These are phyloP conservation scores for Apiospora malaysiana DNA, from an alignment of 2,329 filamentous ascomycete species.

Conservation along the genomic window DNA sequence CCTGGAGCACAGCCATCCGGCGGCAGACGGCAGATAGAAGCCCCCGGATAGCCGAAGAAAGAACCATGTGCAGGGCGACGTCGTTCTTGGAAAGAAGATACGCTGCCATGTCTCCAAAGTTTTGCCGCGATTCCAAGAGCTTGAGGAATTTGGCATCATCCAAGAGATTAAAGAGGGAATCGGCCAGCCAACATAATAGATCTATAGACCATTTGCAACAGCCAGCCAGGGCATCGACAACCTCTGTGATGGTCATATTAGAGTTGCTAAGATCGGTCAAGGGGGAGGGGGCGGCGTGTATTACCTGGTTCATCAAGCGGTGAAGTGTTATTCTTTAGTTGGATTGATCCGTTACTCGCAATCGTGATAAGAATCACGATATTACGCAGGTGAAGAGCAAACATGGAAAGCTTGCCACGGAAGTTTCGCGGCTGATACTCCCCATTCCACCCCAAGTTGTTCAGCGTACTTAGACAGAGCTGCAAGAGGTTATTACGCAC, in stretches of 20 bases:
- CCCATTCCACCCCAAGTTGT: conserved; percentile 76
- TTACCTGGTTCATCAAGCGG: conserved; percentile 69
- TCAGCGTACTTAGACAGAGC: conserved; percentile 78
- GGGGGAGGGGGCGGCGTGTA: conserved; percentile 28
- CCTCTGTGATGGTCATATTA: conserved; percentile 53
- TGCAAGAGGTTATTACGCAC: conserved; percentile 76
- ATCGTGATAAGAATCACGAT: conserved; percentile 70
- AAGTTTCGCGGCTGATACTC: conserved; percentile 67
- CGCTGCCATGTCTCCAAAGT: conserved; percentile 52
- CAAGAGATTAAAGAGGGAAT: conserved; percentile 62
- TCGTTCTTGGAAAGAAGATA: conserved; percentile 62
- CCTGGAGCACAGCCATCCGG: conserved; percentile 64
- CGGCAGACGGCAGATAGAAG: conserved; percentile 74
- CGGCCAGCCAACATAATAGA: conserved; percentile 67
- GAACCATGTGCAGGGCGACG: conserved; percentile 66
- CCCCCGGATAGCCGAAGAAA: conserved; percentile 76
- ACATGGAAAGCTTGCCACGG: conserved; percentile 75
- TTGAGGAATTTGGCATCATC: conserved; percentile 58
- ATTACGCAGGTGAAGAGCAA: conserved; percentile 77
- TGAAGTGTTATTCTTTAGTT: conserved; percentile 60
- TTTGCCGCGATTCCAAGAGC: conserved; percentile 51
- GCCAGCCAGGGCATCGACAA: conserved; percentile 74
- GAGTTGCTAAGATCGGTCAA: neutral
- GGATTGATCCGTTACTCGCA: conserved; percentile 61
- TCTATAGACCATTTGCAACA: conserved; percentile 82